These are phyloP conservation scores for Kandelia obovata DNA, from an alignment of 345 rosid genomes.

Conservation along the genomic window DNA sequence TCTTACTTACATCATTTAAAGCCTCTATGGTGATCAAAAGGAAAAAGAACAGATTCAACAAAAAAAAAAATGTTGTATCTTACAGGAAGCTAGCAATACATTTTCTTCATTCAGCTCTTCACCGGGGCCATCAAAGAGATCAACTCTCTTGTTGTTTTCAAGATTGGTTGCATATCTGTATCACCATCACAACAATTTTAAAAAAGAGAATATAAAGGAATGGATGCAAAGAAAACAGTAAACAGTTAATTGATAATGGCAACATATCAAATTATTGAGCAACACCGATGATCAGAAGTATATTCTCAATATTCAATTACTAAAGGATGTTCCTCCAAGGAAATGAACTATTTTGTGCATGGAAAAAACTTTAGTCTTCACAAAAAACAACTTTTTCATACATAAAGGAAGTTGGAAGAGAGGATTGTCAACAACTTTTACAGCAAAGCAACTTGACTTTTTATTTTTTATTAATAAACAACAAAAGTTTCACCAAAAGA, in stretches of 20 bases:
- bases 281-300: not conserved
- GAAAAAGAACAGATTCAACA: slow-evolving; percentile 2
- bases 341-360: not conserved
- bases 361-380: too few relatives aligned
- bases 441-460: too few relatives aligned
- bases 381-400: too few relatives aligned
- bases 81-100: slow-evolving; percentile 83
- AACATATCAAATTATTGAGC: slow-evolving; percentile 4
- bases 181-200: slow-evolving; percentile 17
- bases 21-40: not conserved
- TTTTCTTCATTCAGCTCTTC: slow-evolving; percentile 84
- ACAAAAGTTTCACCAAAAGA: not conserved
- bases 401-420: too few relatives aligned
- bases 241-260: not conserved
- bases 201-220: slow-evolving; percentile 16
- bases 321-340: not conserved
- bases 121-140: slow-evolving; percentile 82
- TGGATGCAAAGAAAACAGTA: not conserved
- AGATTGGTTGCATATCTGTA: slow-evolving; percentile 69
- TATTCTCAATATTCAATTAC: not conserved
- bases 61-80: slow-evolving; percentile 20
- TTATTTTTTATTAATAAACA: too few relatives aligned
- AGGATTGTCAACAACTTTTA: too few relatives aligned
- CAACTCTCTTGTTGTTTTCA: slow-evolving; percentile 77
- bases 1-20: not conserved